Evolutionary conservation across 495 filamentous ascomycete species (phyloP), one percentile per base, ranked within the genome.

Genomic region (Tetracladium marchalianum): DNA sequence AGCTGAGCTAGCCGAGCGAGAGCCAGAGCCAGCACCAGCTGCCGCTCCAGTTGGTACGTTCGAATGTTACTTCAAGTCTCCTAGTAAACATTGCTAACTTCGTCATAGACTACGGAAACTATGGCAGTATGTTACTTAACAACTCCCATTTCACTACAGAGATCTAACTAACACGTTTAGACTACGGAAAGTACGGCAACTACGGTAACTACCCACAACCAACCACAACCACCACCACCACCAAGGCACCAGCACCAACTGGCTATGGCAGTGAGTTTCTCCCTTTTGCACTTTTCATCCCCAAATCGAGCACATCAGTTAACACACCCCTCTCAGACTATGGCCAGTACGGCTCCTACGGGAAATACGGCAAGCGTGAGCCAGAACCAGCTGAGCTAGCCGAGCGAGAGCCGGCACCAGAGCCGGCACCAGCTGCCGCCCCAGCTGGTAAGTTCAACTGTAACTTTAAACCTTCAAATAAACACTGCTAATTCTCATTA

Each of bases 71-170:
- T 27, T 27, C 22, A 37, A 17, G n/a, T 37, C 3, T 37, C 16
- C n/a, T 4, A 17, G 9, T 5, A 9, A n/a, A 17, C 35, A 37
- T 9, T 13, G 35, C 12, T 37, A 17, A 37, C 35, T 37, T 5
- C 16, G 35, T 13, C 5, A 17, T 5, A 35, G 44, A 48, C 33
- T 52, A 52, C 17, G 47, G 47, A 19, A 31, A 37, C 32, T 47
- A 48, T 47, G 43, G 32, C 19, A 50, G 38, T 42, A 38, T 41
- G 42, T 35, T 19, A 22, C 17, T n/a, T n/a, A n/a, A n/a, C n/a
- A n/a, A n/a, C 24, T 33, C 19, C 2, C 9, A 13, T 24, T 15
- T 31, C 11, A 27, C 11, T 1, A 13, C 24, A 22, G 4, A 47
- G 17, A 36, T 18, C 1, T 19, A 31, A 36, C 31, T 24, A 35